Base-by-base conservation (phyloP, 352 stramenopile species). In the Phytophthora tubulina region DNA sequence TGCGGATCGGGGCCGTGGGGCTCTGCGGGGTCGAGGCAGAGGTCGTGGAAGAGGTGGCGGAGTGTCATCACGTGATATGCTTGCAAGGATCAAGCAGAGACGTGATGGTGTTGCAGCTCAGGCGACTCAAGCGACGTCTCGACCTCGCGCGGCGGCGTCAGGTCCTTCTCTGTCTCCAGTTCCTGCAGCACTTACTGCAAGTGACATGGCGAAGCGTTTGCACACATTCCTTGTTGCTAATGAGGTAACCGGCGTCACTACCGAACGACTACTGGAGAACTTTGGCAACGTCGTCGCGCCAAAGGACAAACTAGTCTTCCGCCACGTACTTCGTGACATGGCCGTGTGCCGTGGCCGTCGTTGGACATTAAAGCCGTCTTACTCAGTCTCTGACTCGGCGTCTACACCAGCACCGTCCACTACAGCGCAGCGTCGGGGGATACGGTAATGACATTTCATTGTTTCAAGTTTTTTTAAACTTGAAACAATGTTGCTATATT, bases 221-320 rank as follows among this genome's bases (percentile, higher is more conserved):
- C 85, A 91, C 64, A 81, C 89, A 11, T 98, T 97, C 69, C 81
- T 99, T 21, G 70, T 72, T 1, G 33, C 78, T 10, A 73, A 78
- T 32, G 61, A 58, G 14, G 61, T 55, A 33, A 27, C 21, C 21
- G 92, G 91, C 6, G 90, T 93, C 21, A 95, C 94, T 42, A 98
- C 94, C 1, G 88, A 97, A 61, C 77, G 96, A 56, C 80, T 99
- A 33, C 76, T 98, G 7, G 84, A 94, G 13, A 80, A 83, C 60
- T 99, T 98, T 70, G 87, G 72, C 27, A 73, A 88, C 15, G 76
- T 98, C 27, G 78, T 96, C 11, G 84, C 90, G 31, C 81, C 81
- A n/a, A 93, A 96, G 63, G 89, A 97, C 76, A 97, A 97, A 63
- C 78, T 96, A 30, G 76, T 96, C 15, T 97, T 97, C 62, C 86